These are phyloP conservation scores for Curvularia sp. DNA, from an alignment of 2,329 filamentous ascomycete species.

Conservation along the genomic window DNA sequence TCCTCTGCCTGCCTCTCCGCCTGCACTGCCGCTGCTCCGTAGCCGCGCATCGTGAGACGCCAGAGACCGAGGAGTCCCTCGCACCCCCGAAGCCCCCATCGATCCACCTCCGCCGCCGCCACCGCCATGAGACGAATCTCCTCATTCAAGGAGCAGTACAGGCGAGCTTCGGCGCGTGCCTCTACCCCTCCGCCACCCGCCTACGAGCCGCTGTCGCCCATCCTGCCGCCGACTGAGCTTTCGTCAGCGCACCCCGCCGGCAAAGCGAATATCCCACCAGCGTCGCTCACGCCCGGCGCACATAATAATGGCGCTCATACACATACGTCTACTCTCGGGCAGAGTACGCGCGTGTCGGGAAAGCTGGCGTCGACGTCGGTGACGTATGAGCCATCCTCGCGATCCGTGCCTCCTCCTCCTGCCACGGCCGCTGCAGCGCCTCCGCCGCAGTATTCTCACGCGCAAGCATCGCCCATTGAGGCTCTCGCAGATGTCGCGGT, in stretches of 20 bases:
- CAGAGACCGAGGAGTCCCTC: conserved; percentile 26
- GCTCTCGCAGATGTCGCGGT: conserved; percentile 53
- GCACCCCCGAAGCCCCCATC: conserved; percentile 32
- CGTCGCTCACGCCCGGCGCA: conserved; percentile 16
- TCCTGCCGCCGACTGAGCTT: conserved; percentile 32
- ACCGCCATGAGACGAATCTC: conserved; percentile 39
- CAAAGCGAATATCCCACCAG: conserved; percentile 20
- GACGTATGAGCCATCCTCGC: conserved; percentile 26
- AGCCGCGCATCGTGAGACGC: conserved; percentile 39
- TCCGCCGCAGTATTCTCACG: conserved; percentile 29
- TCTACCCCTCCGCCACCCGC: conserved; percentile 42
- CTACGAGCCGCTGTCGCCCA: conserved; percentile 48
- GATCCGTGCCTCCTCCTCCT: conserved; percentile 33
- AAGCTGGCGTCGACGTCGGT: conserved; percentile 21
- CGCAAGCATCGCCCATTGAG: conserved; percentile 51
- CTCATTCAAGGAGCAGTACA: conserved; percentile 45
- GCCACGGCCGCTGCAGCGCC: conserved; percentile 21
- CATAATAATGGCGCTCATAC: conserved; percentile 20
- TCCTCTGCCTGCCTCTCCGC: conserved; percentile 27
- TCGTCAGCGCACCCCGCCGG: conserved; percentile 33
- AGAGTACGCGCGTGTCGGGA: conserved; percentile 18
- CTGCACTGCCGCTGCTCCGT: conserved; percentile 31
- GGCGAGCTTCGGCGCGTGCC: conserved; percentile 40
- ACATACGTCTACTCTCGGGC: neutral
- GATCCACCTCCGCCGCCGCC: conserved; percentile 27